phyloP scores from a whole-genome alignment of 805 yeast genomes.

The Ogataea henricii region DNA sequence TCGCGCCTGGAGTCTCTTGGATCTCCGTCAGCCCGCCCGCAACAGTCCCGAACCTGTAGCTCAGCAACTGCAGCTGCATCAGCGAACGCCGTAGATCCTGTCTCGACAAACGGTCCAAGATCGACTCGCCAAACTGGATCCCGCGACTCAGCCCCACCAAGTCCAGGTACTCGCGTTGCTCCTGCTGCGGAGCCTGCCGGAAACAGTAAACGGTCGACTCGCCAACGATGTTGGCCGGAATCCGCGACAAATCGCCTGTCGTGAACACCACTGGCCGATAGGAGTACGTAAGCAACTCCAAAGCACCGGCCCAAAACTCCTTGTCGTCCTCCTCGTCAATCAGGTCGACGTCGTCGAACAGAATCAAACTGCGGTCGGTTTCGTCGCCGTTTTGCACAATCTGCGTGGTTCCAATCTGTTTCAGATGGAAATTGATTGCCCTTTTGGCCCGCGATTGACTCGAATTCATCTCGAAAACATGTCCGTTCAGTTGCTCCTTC shows the following conservation, averaged over 20 bases:
- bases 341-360: conserved; percentile 85
- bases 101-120: conserved; percentile 19
- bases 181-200: conserved; percentile 6
- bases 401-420: conserved; percentile 83
- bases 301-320: conserved; percentile 76
- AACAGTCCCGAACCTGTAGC: conserved; percentile 21
- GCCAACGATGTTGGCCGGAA: conserved; percentile 32
- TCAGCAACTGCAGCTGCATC: conserved; percentile 33
- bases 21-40: conserved; percentile 20
- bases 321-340: conserved; percentile 73
- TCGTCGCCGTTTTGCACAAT: conserved; percentile 54
- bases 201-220: conserved; percentile 33
- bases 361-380: conserved; percentile 57
- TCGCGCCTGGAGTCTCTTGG: not conserved
- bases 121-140: conserved; percentile 21
- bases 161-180: conserved; percentile 28
- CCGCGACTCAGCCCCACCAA: conserved; percentile 31
- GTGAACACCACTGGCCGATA: conserved; percentile 38
- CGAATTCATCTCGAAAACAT: conserved; percentile 79
- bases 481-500: conserved; percentile 57
- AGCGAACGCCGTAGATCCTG: conserved; percentile 32
- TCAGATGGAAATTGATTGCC: conserved; percentile 63
- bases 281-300: conserved; percentile 50
- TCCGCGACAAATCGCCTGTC: conserved; percentile 27
- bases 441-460: conserved; percentile 72